phyloP scores from a whole-genome alignment of 768 basidiomycete genomes.

The Leccinum subgranulosum region DNA sequence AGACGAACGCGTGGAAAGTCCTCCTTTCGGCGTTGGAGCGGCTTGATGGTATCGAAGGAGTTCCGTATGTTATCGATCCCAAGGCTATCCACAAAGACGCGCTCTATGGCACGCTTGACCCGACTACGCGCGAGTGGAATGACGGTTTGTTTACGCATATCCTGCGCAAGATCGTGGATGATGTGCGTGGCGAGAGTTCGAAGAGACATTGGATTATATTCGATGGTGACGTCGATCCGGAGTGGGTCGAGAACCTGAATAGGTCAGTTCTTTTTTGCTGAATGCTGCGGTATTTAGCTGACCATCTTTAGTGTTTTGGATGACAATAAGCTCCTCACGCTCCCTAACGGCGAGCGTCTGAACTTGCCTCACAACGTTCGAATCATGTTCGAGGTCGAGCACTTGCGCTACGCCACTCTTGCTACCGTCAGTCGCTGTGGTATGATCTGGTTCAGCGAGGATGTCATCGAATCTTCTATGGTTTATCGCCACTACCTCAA shows the following conservation, averaged over 20 bases:
- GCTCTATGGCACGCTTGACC: conserved; percentile 94
- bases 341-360: conserved; percentile 97
- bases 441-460: conserved; percentile 99
- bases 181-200: conserved; percentile 94
- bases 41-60: conserved; percentile 88
- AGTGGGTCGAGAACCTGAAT: conserved; percentile 99
- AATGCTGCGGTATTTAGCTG: background rate
- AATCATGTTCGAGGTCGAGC: conserved; percentile 99
- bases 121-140: conserved; percentile 98
- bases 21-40: conserved; percentile 87
- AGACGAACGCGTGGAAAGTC: conserved; percentile 96
- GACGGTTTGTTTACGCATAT: conserved; percentile 98
- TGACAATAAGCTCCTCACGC: conserved; percentile 95
- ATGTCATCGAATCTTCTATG: conserved; percentile 89
- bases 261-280: conserved; percentile 52
- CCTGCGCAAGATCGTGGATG: conserved; percentile 95
- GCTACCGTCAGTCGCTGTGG: conserved; percentile 99
- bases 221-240: conserved; percentile 98
- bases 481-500: conserved; percentile 86
- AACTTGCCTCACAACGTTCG: conserved; percentile 96
- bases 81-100: conserved; percentile 99
- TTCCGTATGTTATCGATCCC: conserved; percentile 96
- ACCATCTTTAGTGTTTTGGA: conserved; percentile 76
- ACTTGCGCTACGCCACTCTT: conserved; percentile 92
- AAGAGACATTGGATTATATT: conserved; percentile 99